phyloP scores from a whole-genome alignment of 2,329 filamentous ascomycete genomes.

The Fusarium algeriense region DNA sequence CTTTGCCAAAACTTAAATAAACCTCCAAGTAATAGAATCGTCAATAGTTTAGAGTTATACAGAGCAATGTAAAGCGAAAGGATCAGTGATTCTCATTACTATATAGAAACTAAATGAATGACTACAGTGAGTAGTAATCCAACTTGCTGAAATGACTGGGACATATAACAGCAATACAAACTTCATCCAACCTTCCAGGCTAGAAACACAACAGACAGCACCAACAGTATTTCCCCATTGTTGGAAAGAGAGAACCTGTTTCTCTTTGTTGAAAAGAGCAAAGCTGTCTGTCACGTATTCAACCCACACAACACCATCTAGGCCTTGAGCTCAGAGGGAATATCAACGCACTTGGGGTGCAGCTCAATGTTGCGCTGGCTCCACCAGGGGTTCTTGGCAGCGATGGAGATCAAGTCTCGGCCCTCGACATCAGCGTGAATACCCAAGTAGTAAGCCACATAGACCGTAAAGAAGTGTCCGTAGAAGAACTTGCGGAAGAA shows the following conservation, averaged over 20 bases:
- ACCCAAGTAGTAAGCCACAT: background rate
- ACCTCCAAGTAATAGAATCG: fast-evolving
- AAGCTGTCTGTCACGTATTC: no score
- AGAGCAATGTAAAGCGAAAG: no score
- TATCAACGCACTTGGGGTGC: slow-evolving; percentile 10
- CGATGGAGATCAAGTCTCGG: slow-evolving; percentile 6
- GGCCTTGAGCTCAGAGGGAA: background rate
- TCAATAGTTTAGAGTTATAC: background rate
- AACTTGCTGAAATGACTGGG: no score
- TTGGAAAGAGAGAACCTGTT: background rate
- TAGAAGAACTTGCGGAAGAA: slow-evolving; percentile 3
- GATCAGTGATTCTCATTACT: background rate
- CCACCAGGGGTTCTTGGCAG: slow-evolving; percentile 3
- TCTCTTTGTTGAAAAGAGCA: no score
- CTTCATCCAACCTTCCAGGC: no score
- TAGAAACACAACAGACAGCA: no score
- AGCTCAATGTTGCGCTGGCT: slow-evolving; percentile 11
- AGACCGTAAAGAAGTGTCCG: background rate
- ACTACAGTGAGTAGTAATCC: no score
- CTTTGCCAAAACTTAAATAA: background rate
- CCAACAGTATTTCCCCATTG: background rate
- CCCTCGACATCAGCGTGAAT: background rate
- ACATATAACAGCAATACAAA: no score
- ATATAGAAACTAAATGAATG: background rate
- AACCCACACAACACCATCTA: background rate